Evolutionary conservation across 805 yeast species (phyloP).

Genomic region (Peterozyma xylosa): DNA sequence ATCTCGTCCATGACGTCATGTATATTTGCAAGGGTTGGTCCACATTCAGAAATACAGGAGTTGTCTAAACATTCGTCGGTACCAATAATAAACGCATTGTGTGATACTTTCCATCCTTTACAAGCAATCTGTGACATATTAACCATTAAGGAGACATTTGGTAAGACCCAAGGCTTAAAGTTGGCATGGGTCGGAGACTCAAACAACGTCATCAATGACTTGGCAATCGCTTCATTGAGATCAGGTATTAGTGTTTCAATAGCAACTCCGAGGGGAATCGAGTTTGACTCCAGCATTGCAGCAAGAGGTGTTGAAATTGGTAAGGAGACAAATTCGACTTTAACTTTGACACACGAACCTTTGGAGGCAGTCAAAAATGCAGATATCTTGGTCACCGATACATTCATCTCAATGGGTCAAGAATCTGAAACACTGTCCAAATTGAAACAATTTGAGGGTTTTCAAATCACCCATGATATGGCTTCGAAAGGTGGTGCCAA

Average conservation of each 20-base stretch:
- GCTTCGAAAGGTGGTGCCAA: constrained; percentile 51
- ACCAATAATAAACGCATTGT: constrained; percentile 88
- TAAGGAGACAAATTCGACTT: constrained; percentile 38
- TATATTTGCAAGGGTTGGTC: constrained; percentile 90
- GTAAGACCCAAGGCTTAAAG: constrained; percentile 50
- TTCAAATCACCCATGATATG: constrained; percentile 70
- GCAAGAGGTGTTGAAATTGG: constrained; percentile 48
- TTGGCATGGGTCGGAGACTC: constrained; percentile 97
- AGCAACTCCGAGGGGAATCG: constrained; percentile 76
- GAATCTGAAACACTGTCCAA: constrained; percentile 70
- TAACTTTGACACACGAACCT: constrained; percentile 68
- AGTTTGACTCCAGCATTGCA: constrained; percentile 49
- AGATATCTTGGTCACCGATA: constrained; percentile 86
- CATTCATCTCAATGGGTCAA: constrained; percentile 98
- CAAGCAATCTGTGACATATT: constrained; percentile 91
- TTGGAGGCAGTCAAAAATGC: constrained; percentile 65
- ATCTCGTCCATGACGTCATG: constrained; percentile 96
- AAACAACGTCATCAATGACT: constrained; percentile 90
- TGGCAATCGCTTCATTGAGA: constrained; percentile 81
- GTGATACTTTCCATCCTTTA: constrained; percentile 90
- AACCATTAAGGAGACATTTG: constrained; percentile 77
- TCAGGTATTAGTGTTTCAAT: constrained; percentile 76
- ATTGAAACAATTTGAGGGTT: constrained; percentile 76
- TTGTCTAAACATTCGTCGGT: constrained; percentile 74
- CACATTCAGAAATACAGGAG: constrained; percentile 74